Base-by-base conservation (phyloP, 495 filamentous ascomycete species). In the Baudoinia panamericana region DNA sequence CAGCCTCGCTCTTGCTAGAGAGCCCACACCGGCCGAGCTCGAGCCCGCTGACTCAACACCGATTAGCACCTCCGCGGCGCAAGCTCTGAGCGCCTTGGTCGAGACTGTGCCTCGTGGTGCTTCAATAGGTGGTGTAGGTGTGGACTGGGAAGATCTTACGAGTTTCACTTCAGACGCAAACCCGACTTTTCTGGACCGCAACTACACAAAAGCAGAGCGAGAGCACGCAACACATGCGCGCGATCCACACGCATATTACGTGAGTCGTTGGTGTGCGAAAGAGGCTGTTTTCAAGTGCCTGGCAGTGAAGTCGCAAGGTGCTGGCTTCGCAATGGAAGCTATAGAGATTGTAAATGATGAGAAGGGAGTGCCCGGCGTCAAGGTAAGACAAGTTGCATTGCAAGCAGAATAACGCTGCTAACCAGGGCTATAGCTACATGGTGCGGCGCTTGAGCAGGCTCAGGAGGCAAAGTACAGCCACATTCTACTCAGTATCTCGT, bases 251-350 rank as follows among this genome's bases (percentile, higher is more conserved):
- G 75, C 83, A 35, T 82, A 80, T 26, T 93, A 92, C 61, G 81
- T 87, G 0, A 88, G 88, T 11, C 72, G 83, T 39, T 96, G 88
- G 88, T 82, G 75, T 49, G 88, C 88, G 4, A 96, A 96, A 62
- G 88, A 96, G 65, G 87, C 87, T 5, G 84, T 96, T 2, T 96
- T 96, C 67, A 96, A 96, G 69, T 79, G 80, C 5, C 64, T 96
- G 8, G 84, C 84, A 26, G 83, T 93, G 13, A 57, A 68, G 46
- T 74, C 82, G 56, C 76, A 81, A 60, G 88, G 88, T 35, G 84
- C 79, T 11, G 87, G 88, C 46, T 85, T 87, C 33, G 70, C 80
- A 12, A 52, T 96, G 64, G 86, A 79, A 64, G 87, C 93, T n/a
- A 96, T 96, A 63, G 88, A 96, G 68, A 84, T 96, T 43, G 60